Percentiles rank a stretch among this genome's conserved stretches.
These are phyloP conservation scores for Metschnikowia lachancei DNA, from an alignment of 805 yeast species.

Conservation along the genomic window DNA sequence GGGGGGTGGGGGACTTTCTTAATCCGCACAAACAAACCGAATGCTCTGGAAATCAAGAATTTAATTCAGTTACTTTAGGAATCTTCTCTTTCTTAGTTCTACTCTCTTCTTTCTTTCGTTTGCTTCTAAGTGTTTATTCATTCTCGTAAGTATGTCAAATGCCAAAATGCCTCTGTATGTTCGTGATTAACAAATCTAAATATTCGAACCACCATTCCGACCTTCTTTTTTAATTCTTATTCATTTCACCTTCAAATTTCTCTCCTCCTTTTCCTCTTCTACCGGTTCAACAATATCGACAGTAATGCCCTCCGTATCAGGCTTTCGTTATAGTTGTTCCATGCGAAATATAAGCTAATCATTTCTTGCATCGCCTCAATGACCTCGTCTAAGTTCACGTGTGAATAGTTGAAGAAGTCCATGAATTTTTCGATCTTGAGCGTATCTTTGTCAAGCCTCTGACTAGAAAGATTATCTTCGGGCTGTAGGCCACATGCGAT, in stretches of 20 bases:
- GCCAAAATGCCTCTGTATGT: too few relatives aligned
- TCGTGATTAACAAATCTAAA: neutral
- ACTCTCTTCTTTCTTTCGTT: too few relatives aligned
- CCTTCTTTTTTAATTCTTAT: too few relatives aligned
- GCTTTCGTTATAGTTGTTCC: constrained; percentile 83
- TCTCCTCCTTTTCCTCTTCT: neutral
- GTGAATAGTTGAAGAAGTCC: constrained; percentile 69
- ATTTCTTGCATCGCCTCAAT: constrained; percentile 83
- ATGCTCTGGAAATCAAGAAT: too few relatives aligned
- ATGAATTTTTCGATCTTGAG: constrained; percentile 55
- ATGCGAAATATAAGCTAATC: constrained; percentile 73
- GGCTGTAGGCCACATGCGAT: constrained; percentile 5
- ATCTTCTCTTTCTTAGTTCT: too few relatives aligned
- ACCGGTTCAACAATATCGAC: constrained; percentile 35
- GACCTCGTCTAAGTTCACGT: constrained; percentile 72
- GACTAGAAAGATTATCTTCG: constrained; percentile 23
- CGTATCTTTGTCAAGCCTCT: constrained; percentile 35
- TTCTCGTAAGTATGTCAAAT: too few relatives aligned
- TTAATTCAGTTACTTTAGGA: too few relatives aligned
- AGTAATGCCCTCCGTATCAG: constrained; percentile 50
- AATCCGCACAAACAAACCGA: too few relatives aligned
- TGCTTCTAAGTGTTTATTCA: too few relatives aligned
- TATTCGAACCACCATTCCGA: neutral
- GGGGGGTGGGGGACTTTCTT: too few relatives aligned
- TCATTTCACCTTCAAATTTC: neutral